Percentiles rank a stretch among this genome's conserved stretches.
phyloP scores from a whole-genome alignment of 140 eudicot genomes.

The Ambrosia hybrid region DNA sequence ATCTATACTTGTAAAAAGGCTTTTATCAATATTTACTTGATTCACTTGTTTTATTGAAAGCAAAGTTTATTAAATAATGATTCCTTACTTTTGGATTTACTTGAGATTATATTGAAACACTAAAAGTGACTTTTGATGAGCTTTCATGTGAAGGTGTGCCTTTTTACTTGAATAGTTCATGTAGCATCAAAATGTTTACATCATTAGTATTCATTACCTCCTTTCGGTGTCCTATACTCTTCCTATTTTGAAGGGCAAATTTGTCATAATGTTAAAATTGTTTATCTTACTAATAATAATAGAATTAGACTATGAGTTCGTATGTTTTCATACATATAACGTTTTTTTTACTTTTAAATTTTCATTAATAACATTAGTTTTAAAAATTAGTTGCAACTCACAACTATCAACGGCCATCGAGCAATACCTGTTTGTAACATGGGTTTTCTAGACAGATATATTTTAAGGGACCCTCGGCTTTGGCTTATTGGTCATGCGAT shows the following conservation, averaged over 20 bases:
- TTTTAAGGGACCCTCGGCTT: too few species aligned
- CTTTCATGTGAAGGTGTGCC: slow-evolving; percentile 37
- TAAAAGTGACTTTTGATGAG: slow-evolving; percentile 36
- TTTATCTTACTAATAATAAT: neutral
- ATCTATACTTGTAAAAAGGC: too few species aligned
- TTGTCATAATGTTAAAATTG: neutral
- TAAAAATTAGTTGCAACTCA: too few species aligned
- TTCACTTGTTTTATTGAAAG: slow-evolving; percentile 13
- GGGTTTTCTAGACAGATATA: too few species aligned
- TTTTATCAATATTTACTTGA: too few species aligned
- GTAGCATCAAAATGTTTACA: slow-evolving; percentile 29
- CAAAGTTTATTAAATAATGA: slow-evolving; percentile 24
- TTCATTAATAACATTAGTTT: too few species aligned
- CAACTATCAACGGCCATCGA: too few species aligned
- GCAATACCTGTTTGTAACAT: too few species aligned
- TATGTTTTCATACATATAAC: too few species aligned
- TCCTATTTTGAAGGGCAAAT: neutral
- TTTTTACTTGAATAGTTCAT: slow-evolving; percentile 32
- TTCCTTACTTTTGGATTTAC: slow-evolving; percentile 27
- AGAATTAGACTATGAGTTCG: neutral
- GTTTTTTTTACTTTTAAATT: too few species aligned
- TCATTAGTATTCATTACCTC: slow-evolving; percentile 10
- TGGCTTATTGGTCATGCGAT: too few species aligned
- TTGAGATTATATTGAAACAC: slow-evolving; percentile 15
- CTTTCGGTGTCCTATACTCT: slow-evolving; percentile 21